phyloP scores from a whole-genome alignment of 352 stramenopile genomes.

The Phytophthora sansomeana region DNA sequence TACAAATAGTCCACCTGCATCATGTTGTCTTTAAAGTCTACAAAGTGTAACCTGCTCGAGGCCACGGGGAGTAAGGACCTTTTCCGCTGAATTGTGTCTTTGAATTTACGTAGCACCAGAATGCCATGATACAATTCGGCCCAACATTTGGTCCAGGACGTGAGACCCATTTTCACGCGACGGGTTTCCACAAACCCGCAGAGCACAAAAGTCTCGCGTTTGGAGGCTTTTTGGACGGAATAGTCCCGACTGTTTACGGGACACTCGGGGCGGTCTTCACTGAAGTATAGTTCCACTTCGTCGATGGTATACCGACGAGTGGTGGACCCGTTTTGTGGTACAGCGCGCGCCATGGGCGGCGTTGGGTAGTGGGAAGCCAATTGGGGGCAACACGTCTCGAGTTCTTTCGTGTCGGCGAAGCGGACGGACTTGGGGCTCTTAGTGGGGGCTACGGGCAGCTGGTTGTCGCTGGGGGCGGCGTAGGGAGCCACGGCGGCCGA shows the following conservation, averaged over 20 bases:
- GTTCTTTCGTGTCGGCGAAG: slow-evolving; percentile 56
- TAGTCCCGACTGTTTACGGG: slow-evolving; percentile 50
- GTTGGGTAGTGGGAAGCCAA: slow-evolving; percentile 60
- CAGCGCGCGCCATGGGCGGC: slow-evolving; percentile 32
- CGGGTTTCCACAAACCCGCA: slow-evolving; percentile 58
- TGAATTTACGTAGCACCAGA: slow-evolving; percentile 63
- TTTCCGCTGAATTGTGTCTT: slow-evolving; percentile 67
- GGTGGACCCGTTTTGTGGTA: slow-evolving; percentile 59
- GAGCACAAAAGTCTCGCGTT: slow-evolving; percentile 58
- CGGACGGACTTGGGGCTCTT: slow-evolving; percentile 51
- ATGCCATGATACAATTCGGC: slow-evolving; percentile 77
- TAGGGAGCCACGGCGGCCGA: slow-evolving; percentile 17
- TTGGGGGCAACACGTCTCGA: slow-evolving; percentile 40
- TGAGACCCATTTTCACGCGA: slow-evolving; percentile 52
- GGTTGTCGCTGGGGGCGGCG: slow-evolving; percentile 5
- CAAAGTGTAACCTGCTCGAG: slow-evolving; percentile 52
- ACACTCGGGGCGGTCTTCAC: slow-evolving; percentile 48
- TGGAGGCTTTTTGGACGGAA: slow-evolving; percentile 58
- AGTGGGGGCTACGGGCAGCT: slow-evolving; percentile 6
- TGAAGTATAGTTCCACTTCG: slow-evolving; percentile 74
- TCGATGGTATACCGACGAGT: slow-evolving; percentile 64
- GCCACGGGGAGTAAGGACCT: slow-evolving; percentile 61
- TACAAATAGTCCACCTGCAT: slow-evolving; percentile 71
- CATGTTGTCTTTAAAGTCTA: slow-evolving; percentile 58
- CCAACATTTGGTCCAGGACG: slow-evolving; percentile 63